Base-by-base conservation (phyloP, 1,139 yeast genomes). In the Pichia sp. region DNA sequence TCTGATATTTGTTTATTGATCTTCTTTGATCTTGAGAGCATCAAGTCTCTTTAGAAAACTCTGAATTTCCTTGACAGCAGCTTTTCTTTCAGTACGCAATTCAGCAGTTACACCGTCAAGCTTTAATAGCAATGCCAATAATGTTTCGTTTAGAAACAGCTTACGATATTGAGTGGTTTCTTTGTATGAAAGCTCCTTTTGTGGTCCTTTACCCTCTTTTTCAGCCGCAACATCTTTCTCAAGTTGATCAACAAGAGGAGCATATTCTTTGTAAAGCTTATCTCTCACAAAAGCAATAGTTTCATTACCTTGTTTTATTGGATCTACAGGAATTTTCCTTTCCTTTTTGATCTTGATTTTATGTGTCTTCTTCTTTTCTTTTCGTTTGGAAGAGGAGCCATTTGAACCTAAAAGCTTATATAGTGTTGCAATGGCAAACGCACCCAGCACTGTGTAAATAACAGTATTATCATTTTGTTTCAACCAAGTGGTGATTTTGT, bases 81-180 rank as follows among this genome's bases (percentile, higher is more conserved):
- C 70, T 56, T 75, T 80, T 52, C 93, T 69, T 53, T 69, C 69
- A 34, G 66, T 67, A 52, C 84, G 73, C 50, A 82, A 64, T 5
- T 67, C 64, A 1, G 64, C 70, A 52, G 74, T 72, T 32, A 83
- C 67, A 3, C 72, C 79, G 52, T 83, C 93, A 45, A 83, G 65
- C 45, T 71, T 74, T 68, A 83, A 68, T 51, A 81, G 61, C 50
- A 80, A 71, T 55, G 82, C 81, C 57, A 82, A 65, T 39, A 82
- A 63, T 71, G 73, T 72, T 56, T 83, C 93, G 49, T 77, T 80
- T 55, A 69, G 77, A 55, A 68, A 82, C 40, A 74, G 71, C 51
- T 68, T 72, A 54, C 72, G 71, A 56, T 74, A 80, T 36, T 68
- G 65, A 1, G 42, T 44, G 14, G 31, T 36, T 7, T 44, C 43